Conservation (phyloP, 2,329 filamentous ascomycete species). For the Penicillium sclerotigenum region DNA sequence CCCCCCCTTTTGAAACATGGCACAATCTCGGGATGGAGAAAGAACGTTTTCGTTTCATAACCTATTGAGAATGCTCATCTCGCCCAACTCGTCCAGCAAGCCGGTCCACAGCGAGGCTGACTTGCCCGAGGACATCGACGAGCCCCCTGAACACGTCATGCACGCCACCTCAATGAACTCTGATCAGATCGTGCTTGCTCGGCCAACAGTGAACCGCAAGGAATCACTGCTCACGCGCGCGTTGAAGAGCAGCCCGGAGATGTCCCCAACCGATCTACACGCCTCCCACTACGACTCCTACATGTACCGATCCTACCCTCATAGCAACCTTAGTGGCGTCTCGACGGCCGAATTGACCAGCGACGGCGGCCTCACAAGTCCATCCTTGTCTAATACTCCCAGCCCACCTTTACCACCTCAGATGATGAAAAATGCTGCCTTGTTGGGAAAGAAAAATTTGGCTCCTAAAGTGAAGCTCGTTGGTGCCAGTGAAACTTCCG, state of each 20-base stretch:
- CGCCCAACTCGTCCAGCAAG: conserved; percentile 41
- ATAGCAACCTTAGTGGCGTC: conserved; percentile 74
- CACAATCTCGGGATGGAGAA: conserved; percentile 32
- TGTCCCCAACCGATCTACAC: conserved; percentile 34
- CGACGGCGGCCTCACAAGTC: conserved; percentile 86
- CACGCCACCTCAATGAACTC: conserved; percentile 31
- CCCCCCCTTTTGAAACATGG: conserved; percentile 25
- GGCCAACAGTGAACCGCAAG: conserved; percentile 54
- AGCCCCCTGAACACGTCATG: conserved; percentile 67
- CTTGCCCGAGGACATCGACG: conserved; percentile 72
- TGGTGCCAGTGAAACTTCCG: conserved; percentile 51
- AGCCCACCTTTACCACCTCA: conserved; percentile 70
- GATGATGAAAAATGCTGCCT: conserved; percentile 27
- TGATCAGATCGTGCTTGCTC: conserved; percentile 40
- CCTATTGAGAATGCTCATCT: conserved; percentile 45
- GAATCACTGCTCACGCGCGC: conserved; percentile 86
- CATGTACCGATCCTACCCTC: conserved; percentile 58
- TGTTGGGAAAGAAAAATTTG: conserved; percentile 14
- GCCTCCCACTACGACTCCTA: conserved; percentile 42
- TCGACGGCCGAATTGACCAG: conserved; percentile 93
- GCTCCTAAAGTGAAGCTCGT: conserved; percentile 27
- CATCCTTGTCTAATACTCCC: conserved; percentile 79
- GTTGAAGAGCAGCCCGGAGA: conserved; percentile 65
- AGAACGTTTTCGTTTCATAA: conserved; percentile 40
- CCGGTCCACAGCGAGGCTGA: conserved; percentile 57